Base-by-base conservation (phyloP, 768 basidiomycete genomes). In the Pleurotus eryngii region DNA sequence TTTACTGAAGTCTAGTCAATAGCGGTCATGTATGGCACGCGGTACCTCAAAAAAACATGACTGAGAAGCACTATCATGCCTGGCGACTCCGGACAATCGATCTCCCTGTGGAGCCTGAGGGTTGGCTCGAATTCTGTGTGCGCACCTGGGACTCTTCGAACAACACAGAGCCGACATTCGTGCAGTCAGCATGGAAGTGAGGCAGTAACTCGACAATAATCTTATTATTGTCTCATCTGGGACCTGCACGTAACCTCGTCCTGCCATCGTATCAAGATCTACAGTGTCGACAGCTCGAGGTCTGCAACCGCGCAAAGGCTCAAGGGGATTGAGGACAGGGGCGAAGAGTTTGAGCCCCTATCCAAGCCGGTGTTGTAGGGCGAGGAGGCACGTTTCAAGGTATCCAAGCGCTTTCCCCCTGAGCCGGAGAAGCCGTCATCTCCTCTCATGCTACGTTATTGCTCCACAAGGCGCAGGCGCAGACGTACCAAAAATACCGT, bases 91-190 rank as follows among this genome's bases (percentile, higher is more conserved):
- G 81, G 81, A 76, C 72, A 59, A 76, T 81, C 43, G 72, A 76
- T 11, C 55, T 83, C 0, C 81, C 80, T 4, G 76, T 81, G 39
- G 78, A 80, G 42, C 81, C 80, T 3, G 79, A 83, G 60, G 81
- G 81, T 4, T 82, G 81, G 80, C 72, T 81, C 38, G 81, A 82
- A 60, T 77, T 82, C 68, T 79, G 78, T 56, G 79, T 79, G 18
- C 76, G 81, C 49, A 76, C 78, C 0, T 83, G 81, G 81, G 81
- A 82, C 60, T 79, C 79, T n/a, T 78, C 79, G 6, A 79, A 79
- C 67, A 82, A 83, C 61, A 82, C 81, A 2, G 77, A 82, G 64
- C 81, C 81, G 15, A 81, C 81, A 11, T 79, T 75, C 57, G 77
- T 82, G 14, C 76, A 80, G 46, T 81, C 80, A 5, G 75, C 81